Conservation (phyloP, 768 basidiomycete genomes). For the Rhodosporidiobolus odoratus region DNA sequence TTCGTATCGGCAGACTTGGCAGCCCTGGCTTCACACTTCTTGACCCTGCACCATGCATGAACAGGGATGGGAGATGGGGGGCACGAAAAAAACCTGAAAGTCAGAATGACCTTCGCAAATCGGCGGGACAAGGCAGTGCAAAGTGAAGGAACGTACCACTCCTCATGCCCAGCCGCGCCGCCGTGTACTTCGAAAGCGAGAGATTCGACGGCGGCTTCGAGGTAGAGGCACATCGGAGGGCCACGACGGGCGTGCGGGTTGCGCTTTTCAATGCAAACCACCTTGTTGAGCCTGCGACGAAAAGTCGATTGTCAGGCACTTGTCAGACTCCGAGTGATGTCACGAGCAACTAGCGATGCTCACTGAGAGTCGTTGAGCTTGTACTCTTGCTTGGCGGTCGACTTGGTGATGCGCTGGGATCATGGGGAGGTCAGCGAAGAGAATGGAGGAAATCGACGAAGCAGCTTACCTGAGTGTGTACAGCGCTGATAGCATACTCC, state of each 20-base stretch:
- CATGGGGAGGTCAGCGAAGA: too few relatives aligned
- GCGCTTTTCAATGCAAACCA: background rate
- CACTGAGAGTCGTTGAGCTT: conserved; percentile 21
- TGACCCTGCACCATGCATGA: conserved; percentile 2
- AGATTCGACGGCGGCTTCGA: conserved; percentile 23
- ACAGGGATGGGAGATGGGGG: background rate
- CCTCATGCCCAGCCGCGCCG: background rate
- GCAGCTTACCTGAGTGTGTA: conserved; percentile 2
- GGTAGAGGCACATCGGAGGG: conserved; percentile 5
- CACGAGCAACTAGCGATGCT: background rate
- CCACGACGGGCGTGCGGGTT: conserved; percentile 10
- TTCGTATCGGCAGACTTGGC: background rate
- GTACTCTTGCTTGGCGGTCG: conserved; percentile 12
- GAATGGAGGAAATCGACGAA: background rate
- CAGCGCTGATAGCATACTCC: conserved; percentile 2
- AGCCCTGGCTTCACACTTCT: background rate
- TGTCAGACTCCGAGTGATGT: too few relatives aligned
- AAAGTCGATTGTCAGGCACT: too few relatives aligned
- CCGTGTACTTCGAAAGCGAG: conserved; percentile 18
- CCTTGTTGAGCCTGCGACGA: background rate
- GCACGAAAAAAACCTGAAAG: too few relatives aligned
- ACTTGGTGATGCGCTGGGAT: conserved; percentile 25
- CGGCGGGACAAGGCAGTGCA: background rate
- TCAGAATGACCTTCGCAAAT: background rate
- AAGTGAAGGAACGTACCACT: background rate